Evolutionary conservation across 306 rosid species (phyloP).

Genomic region (Sicyos edulis): DNA sequence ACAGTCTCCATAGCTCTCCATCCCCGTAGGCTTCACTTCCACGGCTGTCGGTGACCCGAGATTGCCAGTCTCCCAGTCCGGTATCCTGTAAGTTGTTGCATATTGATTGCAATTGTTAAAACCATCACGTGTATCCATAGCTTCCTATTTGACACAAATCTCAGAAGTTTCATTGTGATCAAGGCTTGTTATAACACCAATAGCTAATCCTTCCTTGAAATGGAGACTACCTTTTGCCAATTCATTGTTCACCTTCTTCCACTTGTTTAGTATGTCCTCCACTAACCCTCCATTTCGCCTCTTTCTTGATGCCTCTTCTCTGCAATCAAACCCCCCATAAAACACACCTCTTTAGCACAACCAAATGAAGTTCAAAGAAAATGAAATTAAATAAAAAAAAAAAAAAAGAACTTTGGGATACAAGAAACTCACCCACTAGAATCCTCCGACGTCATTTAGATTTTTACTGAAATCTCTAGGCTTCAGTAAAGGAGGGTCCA

Average conservation of each 20-base stretch:
- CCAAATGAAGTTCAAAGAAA: no score
- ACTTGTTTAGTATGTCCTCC: no score
- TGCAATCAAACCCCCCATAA: background rate
- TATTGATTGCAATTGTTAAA: background rate
- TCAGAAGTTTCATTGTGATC: background rate
- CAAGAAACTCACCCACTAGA: background rate
- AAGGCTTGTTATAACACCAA: background rate
- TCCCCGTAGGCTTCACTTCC: constrained; percentile 8
- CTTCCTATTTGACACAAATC: background rate
- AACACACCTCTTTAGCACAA: background rate
- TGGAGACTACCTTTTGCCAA: no score
- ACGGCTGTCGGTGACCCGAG: background rate
- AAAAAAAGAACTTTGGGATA: no score
- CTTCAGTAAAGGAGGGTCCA: background rate
- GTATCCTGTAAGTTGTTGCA: constrained; percentile 12
- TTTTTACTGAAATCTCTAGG: background rate
- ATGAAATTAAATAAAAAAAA: no score
- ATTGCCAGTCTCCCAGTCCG: background rate
- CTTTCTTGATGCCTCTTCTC: constrained; percentile 1
- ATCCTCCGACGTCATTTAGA: constrained; percentile 11
- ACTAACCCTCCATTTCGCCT: constrained; percentile 29
- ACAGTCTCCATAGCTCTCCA: constrained; percentile 4
- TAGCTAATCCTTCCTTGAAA: constrained; percentile 23
- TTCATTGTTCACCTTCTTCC: no score
- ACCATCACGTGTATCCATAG: background rate